Conservation (phyloP, 1,139 yeast genomes). For the Chernovozyma sophiae-reginae region DNA sequence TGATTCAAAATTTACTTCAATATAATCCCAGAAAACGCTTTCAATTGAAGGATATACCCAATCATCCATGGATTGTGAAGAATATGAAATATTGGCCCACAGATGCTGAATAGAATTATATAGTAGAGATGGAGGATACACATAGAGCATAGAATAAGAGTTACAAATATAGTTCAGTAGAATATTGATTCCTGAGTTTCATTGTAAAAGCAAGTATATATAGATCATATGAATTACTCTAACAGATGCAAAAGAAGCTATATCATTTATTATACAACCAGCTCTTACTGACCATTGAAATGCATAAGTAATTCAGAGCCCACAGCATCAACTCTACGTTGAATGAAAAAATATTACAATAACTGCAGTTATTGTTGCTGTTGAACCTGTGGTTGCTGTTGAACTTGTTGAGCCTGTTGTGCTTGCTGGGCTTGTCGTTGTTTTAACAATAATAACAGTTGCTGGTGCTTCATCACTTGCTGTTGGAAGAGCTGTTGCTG, state of each 20-base stretch:
- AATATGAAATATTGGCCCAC: slow-evolving; percentile 48
- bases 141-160: too few species aligned
- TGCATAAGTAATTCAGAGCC: too few species aligned
- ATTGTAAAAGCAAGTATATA: too few species aligned
- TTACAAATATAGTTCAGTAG: too few species aligned
- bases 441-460: slow-evolving; percentile 20
- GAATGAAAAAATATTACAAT: too few species aligned
- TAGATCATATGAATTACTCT: too few species aligned
- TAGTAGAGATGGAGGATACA: too few species aligned
- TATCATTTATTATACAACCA: too few species aligned
- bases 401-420: slow-evolving; percentile 30
- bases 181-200: too few species aligned
- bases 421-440: slow-evolving; percentile 34
- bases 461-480: slow-evolving; percentile 41
- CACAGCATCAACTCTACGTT: too few species aligned
- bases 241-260: too few species aligned
- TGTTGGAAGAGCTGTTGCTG: slow-evolving; percentile 52
- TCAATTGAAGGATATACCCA: slow-evolving; percentile 53
- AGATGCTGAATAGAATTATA: not conserved
- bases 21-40: slow-evolving; percentile 69
- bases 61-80: slow-evolving; percentile 80
- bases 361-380: slow-evolving; percentile 14
- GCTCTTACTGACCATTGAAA: too few species aligned
- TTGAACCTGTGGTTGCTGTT: slow-evolving; percentile 24
- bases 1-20: slow-evolving; percentile 57